Evolutionary conservation across 768 basidiomycete species (phyloP).

Genomic region (Chalciporus pseudorubinellus): DNA sequence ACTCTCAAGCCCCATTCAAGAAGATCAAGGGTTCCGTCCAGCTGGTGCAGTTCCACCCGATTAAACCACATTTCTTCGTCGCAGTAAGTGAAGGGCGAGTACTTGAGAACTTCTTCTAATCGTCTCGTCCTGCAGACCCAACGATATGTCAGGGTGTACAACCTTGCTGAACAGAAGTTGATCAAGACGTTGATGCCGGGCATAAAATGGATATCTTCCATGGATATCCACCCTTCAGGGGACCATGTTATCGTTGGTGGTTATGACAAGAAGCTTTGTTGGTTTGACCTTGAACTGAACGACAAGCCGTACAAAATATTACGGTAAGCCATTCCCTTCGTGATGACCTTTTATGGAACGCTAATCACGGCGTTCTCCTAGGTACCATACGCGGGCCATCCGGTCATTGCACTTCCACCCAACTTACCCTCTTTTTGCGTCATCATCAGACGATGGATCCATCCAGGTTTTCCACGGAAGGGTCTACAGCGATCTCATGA

Average conservation of each 20-base stretch:
- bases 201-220: constrained; percentile 94
- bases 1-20: constrained; percentile 97
- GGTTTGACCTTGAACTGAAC: constrained; percentile 97
- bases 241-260: constrained; percentile 97
- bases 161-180: constrained; percentile 89
- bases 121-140: constrained; percentile 64
- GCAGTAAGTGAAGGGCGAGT: constrained; percentile 60
- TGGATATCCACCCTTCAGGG: constrained; percentile 95
- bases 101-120: constrained; percentile 12
- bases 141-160: constrained; percentile 93
- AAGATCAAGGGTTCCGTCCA: constrained; percentile 91
- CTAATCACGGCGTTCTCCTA: constrained; percentile 31
- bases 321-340: constrained; percentile 47
- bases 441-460: constrained; percentile 94
- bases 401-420: constrained; percentile 93
- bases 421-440: constrained; percentile 92
- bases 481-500: constrained; percentile 93
- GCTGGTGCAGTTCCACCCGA: constrained; percentile 90
- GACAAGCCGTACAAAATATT: constrained; percentile 97
- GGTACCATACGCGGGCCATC: constrained; percentile 92
- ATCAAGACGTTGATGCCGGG: constrained; percentile 94
- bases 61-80: constrained; percentile 94
- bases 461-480: constrained; percentile 97
- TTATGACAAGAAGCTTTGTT: constrained; percentile 96
- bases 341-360: neutral